These are phyloP conservation scores for Quercus bicolor DNA, from an alignment of 306 rosid species.

Conservation along the genomic window DNA sequence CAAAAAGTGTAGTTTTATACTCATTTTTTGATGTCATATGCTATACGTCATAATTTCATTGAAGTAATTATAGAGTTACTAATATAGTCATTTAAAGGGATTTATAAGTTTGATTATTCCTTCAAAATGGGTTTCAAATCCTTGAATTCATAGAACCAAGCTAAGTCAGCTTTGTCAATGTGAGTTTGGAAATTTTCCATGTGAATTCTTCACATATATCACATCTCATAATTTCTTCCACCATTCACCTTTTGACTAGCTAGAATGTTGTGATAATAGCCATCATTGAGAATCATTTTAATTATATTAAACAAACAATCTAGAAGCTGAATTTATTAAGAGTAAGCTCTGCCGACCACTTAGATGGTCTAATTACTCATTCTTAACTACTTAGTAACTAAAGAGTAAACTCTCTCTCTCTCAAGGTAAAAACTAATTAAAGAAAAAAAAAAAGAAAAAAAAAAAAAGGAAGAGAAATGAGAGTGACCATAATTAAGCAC, in stretches of 20 bases:
- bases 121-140: background rate
- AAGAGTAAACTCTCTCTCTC: too few species aligned
- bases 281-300: background rate
- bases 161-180: background rate
- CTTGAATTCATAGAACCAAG: background rate
- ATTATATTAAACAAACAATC: too few species aligned
- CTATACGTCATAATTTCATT: background rate
- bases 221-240: background rate
- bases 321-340: too few species aligned
- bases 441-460: too few species aligned
- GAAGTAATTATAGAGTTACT: background rate
- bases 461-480: rapidly evolving
- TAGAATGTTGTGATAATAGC: background rate
- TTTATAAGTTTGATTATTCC: too few species aligned
- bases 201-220: background rate
- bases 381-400: too few species aligned
- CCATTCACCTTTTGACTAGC: background rate
- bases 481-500: background rate
- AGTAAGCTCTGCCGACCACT: too few species aligned
- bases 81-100: too few species aligned
- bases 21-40: background rate
- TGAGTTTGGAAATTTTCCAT: background rate
- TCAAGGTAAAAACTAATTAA: too few species aligned
- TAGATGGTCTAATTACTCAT: too few species aligned
- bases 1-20: too few species aligned